These are phyloP conservation scores for Madurella mycetomatis DNA, from an alignment of 2,329 filamentous ascomycete genomes.

Conservation along the genomic window DNA sequence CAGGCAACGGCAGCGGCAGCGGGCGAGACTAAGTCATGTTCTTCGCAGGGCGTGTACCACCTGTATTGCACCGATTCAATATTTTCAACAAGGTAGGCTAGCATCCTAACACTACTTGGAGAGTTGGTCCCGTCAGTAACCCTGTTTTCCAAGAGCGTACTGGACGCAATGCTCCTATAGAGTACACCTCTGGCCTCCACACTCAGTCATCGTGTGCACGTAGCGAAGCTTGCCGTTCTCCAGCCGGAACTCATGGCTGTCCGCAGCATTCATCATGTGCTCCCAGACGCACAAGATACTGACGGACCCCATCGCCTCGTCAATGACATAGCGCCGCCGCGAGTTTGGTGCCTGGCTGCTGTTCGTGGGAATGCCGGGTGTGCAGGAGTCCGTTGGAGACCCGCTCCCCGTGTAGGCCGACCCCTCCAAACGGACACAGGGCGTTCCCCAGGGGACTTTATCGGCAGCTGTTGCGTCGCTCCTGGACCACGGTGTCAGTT, in stretches of 20 bases:
- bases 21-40: too few relatives aligned
- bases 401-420: conserved; percentile 27
- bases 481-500: neutral
- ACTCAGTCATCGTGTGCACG: conserved; percentile 24
- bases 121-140: too few relatives aligned
- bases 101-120: too few relatives aligned
- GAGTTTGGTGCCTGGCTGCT: conserved; percentile 24
- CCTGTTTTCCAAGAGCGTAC: too few relatives aligned
- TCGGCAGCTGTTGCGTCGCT: conserved; percentile 27
- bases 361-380: conserved; percentile 25
- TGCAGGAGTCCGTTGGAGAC: conserved; percentile 23
- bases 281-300: conserved; percentile 26
- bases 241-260: conserved; percentile 24
- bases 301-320: conserved; percentile 26
- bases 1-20: too few relatives aligned
- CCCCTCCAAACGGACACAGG: conserved; percentile 31
- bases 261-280: conserved; percentile 24
- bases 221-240: conserved; percentile 23
- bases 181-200: conserved; percentile 12
- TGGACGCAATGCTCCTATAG: neutral
- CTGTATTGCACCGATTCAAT: too few relatives aligned
- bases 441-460: conserved; percentile 35
- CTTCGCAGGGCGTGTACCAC: too few relatives aligned
- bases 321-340: conserved; percentile 28
- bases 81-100: too few relatives aligned